Evolutionary conservation across 176 grass and related monocot species (phyloP), one percentile per base, ranked within the genome.

Genomic region (Alopecurus myosuroides): DNA sequence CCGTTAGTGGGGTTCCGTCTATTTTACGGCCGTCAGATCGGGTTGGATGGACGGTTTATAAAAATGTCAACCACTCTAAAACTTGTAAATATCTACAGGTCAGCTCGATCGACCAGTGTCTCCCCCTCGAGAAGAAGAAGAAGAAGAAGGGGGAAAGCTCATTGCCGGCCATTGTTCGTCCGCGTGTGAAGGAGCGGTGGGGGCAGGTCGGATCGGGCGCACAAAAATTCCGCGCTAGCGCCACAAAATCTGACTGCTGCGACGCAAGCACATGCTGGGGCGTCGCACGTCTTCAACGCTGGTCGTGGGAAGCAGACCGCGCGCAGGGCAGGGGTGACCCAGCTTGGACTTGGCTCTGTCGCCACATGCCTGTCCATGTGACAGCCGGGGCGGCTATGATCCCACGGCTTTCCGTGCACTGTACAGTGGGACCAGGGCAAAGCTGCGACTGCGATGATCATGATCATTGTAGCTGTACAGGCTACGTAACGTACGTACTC

Each of bases 221-320:
- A 1, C 65, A 39, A 5, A 26, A 22, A 34, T 66, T 40, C 44
- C 19, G 19, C 29, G 5, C 48, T 12, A 56, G 33, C 78, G 45
- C 45, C 80, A 77, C 74, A 50, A 78, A 78, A 33, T 19, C 74
- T 66, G 58, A 77, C 82, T 14, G 30, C 30, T 49, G 52, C 19
- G 56, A 15, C 22, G 28, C 13, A 13, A 22, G 9, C 56, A 75
- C 42, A 52, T 35, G 30, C 4, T 36, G 62, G 30, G 33, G 49
- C 13, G 30, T 50, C 30, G 17, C 30, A 58, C 37, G 31, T 31
- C 37, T 34, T 14, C 11, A 60, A 46, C 66, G 17, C 49, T 31
- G 12, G 23, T 30, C n/a, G n/a, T 82, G 11, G 35, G 52, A 42
- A 37, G 81, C 49, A 23, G 68, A 83, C 81, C 20, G 66, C 34